Evolutionary conservation across 495 filamentous ascomycete genomes (phyloP), one percentile per base, ranked within the genome.

Genomic region (Tuber umbilicatum): DNA sequence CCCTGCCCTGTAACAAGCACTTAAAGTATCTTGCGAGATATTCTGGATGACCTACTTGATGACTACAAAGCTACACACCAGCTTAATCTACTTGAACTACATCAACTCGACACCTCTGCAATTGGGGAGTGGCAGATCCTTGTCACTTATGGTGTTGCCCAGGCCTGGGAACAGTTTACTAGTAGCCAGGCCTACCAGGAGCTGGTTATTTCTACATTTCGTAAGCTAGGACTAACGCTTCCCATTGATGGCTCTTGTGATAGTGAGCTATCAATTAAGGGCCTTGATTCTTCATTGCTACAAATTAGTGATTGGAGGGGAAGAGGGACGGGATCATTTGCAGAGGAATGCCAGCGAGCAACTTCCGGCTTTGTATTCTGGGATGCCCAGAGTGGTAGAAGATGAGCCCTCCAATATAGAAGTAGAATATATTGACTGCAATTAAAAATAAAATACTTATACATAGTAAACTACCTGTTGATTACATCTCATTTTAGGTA

Each of bases 241-340:
- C 74, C 74, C 12, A 69, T 78, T 71, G 68, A 76, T 72, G 68
- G 71, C 19, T 68, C 68, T 27, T 71, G 68, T 67, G 50, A 78
- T 68, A 21, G 40, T 40, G 45, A 78, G 31, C 38, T 78, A 14
- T 39, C 37, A 9, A 68, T 78, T 27, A 73, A 78, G 23, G 74
- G 74, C 1, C 50, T 78, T 5, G 68, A 55, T n/a, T 37, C 38
- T 37, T 42, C 69, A 6, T 3, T 60, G n/a, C 42, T 76, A 23
- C n/a, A 31, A 39, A 73, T 76, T 64, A 68, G 67, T 6, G 14
- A 76, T n/a, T 76, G 70, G 42, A 12, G 37, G 3, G 19, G 6
- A 55, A 43, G 42, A 14, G 14, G 42, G 14, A 43, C 2, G 17
- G 12, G 42, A 43, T 43, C 12, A 12, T 10, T 14, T 42, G 41